Percentiles rank a stretch among this genome's conserved stretches.
Conservation (phyloP, 257 asterid species). For the Cinchona pubescens region DNA sequence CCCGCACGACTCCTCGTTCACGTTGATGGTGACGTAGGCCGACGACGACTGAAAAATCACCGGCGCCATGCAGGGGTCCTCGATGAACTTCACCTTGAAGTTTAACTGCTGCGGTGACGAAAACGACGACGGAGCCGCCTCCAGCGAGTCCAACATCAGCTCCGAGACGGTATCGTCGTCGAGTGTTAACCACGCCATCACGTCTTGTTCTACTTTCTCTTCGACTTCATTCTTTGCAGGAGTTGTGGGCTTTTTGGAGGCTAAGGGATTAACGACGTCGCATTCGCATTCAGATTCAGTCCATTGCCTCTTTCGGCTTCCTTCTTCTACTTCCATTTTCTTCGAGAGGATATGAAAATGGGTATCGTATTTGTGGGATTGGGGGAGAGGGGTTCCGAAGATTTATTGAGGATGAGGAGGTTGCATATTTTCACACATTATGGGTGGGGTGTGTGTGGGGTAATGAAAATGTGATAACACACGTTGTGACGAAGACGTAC, state of each 20-base stretch:
- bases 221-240: not conserved
- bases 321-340: constrained; percentile 14
- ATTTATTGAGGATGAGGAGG: not conserved
- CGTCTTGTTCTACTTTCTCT: constrained; percentile 14
- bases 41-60: constrained; percentile 50
- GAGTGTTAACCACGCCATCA: constrained; percentile 39
- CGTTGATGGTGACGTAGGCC: constrained; percentile 61
- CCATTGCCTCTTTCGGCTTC: constrained; percentile 11
- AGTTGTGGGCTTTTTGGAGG: constrained; percentile 13
- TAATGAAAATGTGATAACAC: no score
- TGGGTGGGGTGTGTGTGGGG: not conserved
- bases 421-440: not conserved
- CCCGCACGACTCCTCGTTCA: constrained; percentile 73
- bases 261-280: constrained; percentile 11
- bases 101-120: constrained; percentile 26
- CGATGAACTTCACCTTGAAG: constrained; percentile 53
- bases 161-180: constrained; percentile 51
- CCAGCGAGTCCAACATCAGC: constrained; percentile 46
- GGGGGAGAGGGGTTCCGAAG: no score
- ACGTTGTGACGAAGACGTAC: no score
- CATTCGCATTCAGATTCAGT: not conserved
- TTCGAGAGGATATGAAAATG: not conserved
- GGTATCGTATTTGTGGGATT: not conserved
- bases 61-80: constrained; percentile 47
- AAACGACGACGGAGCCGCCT: constrained; percentile 10